Percentiles rank a stretch among this genome's conserved stretches.
Evolutionary conservation across 306 rosid genomes (phyloP).

Genomic region (Castanospermum australe): DNA sequence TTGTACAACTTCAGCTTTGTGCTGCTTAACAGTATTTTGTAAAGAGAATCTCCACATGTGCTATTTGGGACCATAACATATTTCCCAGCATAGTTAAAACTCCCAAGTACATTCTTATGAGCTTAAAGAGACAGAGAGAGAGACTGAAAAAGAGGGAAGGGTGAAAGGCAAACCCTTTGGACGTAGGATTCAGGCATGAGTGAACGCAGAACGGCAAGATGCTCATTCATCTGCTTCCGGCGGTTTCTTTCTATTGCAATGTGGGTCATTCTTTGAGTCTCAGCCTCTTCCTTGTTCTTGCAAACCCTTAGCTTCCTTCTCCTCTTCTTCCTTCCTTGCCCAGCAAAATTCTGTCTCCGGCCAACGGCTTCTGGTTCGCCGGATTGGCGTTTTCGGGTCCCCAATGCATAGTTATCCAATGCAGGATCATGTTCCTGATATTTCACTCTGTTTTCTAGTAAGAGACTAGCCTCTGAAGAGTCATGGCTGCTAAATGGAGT

Average conservation of each 20-base stretch:
- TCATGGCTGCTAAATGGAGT: slow-evolving; percentile 48
- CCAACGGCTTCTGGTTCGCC: slow-evolving; percentile 15
- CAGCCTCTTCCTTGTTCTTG: slow-evolving; percentile 90
- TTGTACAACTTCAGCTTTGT: neutral
- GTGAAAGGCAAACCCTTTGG: slow-evolving; percentile 70
- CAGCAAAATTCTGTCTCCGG: slow-evolving; percentile 22
- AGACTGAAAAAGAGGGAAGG: neutral
- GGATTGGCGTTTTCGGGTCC: slow-evolving; percentile 24
- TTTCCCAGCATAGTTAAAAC: neutral
- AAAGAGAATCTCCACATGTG: slow-evolving; percentile 20
- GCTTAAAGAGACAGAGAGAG: neutral
- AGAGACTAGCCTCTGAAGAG: slow-evolving; percentile 34
- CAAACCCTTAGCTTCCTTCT: slow-evolving; percentile 73
- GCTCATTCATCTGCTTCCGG: slow-evolving; percentile 88
- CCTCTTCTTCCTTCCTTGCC: slow-evolving; percentile 65
- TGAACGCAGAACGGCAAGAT: slow-evolving; percentile 81
- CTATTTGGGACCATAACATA: neutral
- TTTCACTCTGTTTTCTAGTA: slow-evolving; percentile 24
- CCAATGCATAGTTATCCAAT: neutral
- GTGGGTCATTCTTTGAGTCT: slow-evolving; percentile 93
- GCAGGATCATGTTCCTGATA: slow-evolving; percentile 22
- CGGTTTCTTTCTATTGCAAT: slow-evolving; percentile 93
- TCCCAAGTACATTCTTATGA: neutral
- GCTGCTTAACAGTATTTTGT: slow-evolving; percentile 1
- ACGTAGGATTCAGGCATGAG: slow-evolving; percentile 87